Base-by-base conservation (phyloP, 2,329 filamentous ascomycete genomes). In the Emergomyces orientalis region DNA sequence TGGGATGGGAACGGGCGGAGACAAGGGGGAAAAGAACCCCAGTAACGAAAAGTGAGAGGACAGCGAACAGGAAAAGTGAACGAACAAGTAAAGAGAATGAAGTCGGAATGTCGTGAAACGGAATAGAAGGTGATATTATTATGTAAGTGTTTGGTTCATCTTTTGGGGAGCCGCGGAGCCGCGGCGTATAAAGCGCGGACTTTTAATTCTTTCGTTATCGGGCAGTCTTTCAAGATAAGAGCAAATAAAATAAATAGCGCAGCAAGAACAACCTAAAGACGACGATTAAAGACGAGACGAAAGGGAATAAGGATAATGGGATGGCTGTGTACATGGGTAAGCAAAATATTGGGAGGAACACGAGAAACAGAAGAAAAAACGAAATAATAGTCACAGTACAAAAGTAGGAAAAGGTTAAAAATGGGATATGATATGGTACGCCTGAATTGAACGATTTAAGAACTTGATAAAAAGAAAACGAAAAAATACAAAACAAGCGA, bases 291-390 rank as follows among this genome's bases (percentile, higher is more conserved):
- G 13, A 49, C 9, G 8, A 49, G 22, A 49, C 11, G 8, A 25
- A 27, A 25, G 11, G 22, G 30, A 54, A 52, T 19, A 61, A 58
- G 63, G 65, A 61, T 65, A 67, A 65, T 66, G 54, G 58, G 56
- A 27, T 49, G 57, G 57, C 52, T 32, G 59, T 61, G 68, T 66
- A 65, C 69, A 65, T 65, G 67, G 62, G 66, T 68, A 67, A 66
- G 66, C 69, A 65, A 70, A 67, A 65, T 54, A 65, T 34, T 59
- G 22, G 8, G 60, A 58, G 65, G 54, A 63, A 58, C 61, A 59
- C 2, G 45, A 55, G 49, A 62, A 63, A 60, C 30, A 57, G 59
- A 62, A 51, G 32, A 43, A 57, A 61, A 60, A 60, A 64, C 57
- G 27, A 60, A 54, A 61, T 60, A 65, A 45, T 62, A 49, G 49